Base-by-base conservation (phyloP, 768 basidiomycete genomes). In the Kwoniella botswanensis region DNA sequence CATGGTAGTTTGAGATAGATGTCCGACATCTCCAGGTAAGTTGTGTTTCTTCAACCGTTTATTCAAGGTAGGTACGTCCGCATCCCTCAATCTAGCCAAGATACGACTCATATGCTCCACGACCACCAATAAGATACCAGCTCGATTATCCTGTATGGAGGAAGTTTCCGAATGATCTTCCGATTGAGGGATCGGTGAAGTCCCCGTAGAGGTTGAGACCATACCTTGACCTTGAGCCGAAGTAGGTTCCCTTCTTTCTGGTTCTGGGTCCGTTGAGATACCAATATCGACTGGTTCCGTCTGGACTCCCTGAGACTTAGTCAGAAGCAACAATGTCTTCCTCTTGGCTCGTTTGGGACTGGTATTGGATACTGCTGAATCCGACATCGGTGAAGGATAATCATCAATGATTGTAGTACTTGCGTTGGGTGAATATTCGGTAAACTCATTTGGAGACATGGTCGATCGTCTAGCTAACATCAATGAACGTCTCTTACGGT, bases 41-140 rank as follows among this genome's bases (percentile, higher is more conserved):
- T 94, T 89, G 75, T 98, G 95, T 67, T 94, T 90, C 83, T 93
- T 95, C 29, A 98, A 86, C 29, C 97, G 90, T 73, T 92, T 92
- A 42, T 93, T 93, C 53, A 98, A 86, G 1, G 93, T 94, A 22
- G 91, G 86, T 1, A 95, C 90, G 75, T 98, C 95, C 0, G 94
- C 90, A 72, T 91, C 86, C 53, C 86, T 85, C 65, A 93, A 84
- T 44, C 89, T 88, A 29, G 86, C 85, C 68, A 94, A 86, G 3
- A 98, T 85, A 29, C 86, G 85, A 26, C 86, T 82, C 58, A 91
- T 85, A 68, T 92, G 82, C 24, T 86, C 85, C 57, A 86, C 78
- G 1, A 87, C 76, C 18, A 79, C 67, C 2, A 81, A 71, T 1
- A 86, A 70, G 1, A 82, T 74, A 0, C 76, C 77, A 12, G 83